A percentile compares a stretch with the other conserved stretches of the same genome.
Evolutionary conservation across 2,329 filamentous ascomycete species (phyloP).

Genomic region (Arthrobotrys entomopaga): DNA sequence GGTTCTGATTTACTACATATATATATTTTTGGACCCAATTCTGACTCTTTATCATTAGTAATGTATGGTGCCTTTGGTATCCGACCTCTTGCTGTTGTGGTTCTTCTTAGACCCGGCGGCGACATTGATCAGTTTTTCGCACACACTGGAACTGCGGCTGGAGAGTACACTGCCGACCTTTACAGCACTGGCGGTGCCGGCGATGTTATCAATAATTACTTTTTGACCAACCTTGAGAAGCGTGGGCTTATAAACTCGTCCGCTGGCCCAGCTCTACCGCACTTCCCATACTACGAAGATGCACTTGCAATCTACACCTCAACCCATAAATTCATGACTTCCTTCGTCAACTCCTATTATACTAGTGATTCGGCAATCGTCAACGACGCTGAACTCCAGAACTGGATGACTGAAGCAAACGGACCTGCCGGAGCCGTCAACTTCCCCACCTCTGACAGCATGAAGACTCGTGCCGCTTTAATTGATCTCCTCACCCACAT

Average conservation of each 20-base stretch:
- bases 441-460: constrained; percentile 61
- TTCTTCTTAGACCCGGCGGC: constrained; percentile 60
- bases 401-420: constrained; percentile 64
- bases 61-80: constrained; percentile 60
- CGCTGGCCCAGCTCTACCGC: constrained; percentile 62
- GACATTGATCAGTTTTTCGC: constrained; percentile 61
- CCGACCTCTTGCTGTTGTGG: constrained; percentile 58
- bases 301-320: constrained; percentile 61
- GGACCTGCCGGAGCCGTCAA: constrained; percentile 62
- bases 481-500: constrained; percentile 64
- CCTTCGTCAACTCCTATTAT: constrained; percentile 66
- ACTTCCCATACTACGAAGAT: constrained; percentile 65
- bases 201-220: constrained; percentile 62
- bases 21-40: neutral
- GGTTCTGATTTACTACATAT: constrained; percentile 22
- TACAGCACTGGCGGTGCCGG: constrained; percentile 60
- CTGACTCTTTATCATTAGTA: constrained; percentile 55
- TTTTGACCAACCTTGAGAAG: constrained; percentile 61
- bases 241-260: constrained; percentile 63
- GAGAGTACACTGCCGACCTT: constrained; percentile 59
- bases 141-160: constrained; percentile 59
- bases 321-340: constrained; percentile 62
- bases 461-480: constrained; percentile 59
- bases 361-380: constrained; percentile 59
- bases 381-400: constrained; percentile 63